These are phyloP conservation scores for Leccinum glutinopallens DNA, from an alignment of 1,284 basidiomycete genomes.

Conservation along the genomic window DNA sequence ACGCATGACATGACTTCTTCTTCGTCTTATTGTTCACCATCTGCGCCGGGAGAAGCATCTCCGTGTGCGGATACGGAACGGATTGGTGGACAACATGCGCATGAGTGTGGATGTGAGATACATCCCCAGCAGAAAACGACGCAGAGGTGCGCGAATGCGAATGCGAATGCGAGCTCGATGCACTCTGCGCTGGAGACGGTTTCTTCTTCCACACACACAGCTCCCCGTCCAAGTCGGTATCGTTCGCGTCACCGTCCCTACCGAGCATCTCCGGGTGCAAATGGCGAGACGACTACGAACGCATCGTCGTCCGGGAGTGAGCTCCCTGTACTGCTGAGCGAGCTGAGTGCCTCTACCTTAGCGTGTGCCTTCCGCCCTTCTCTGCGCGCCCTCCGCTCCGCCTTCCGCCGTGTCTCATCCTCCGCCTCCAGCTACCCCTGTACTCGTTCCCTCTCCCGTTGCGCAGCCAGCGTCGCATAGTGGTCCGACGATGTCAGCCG, in stretches of 20 bases:
- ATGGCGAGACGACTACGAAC: slow-evolving; percentile 43
- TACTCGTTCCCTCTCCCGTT: slow-evolving; percentile 35
- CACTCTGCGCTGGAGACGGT: no score
- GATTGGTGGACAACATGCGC: slow-evolving; percentile 20
- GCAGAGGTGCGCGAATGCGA: no score
- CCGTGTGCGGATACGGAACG: slow-evolving; percentile 23
- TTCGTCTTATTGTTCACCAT: slow-evolving; percentile 23
- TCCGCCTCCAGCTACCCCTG: slow-evolving; percentile 37
- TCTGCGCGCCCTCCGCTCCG: slow-evolving; percentile 48
- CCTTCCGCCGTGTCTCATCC: slow-evolving; percentile 44
- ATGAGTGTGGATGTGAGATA: no score
- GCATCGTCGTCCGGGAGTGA: slow-evolving; percentile 29
- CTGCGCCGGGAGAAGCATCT: slow-evolving; percentile 27
- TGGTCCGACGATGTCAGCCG: slow-evolving; percentile 43
- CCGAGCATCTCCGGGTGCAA: neutral
- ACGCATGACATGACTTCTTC: slow-evolving; percentile 4
- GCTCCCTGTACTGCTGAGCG: slow-evolving; percentile 35
- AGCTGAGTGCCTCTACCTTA: slow-evolving; percentile 41
- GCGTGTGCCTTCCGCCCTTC: slow-evolving; percentile 51
- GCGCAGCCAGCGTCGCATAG: slow-evolving; percentile 33
- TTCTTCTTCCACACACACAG: no score
- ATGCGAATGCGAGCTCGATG: no score
- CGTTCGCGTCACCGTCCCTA: slow-evolving; percentile 41
- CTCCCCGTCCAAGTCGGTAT: slow-evolving; percentile 62
- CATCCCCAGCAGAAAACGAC: no score